Conservation (phyloP, 768 basidiomycete species). For the Amanita phalloides region DNA sequence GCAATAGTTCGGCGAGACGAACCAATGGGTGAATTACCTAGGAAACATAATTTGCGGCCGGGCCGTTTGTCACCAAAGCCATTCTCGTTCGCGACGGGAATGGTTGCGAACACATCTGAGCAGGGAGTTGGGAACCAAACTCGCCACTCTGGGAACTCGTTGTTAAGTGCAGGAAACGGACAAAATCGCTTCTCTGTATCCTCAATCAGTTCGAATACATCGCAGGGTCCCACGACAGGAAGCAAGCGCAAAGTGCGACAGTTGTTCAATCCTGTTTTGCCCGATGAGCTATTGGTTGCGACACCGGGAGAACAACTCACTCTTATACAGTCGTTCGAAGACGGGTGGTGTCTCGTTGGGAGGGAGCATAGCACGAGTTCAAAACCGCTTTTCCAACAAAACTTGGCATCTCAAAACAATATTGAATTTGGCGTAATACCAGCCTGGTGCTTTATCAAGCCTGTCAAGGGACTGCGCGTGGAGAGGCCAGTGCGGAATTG, state of each 20-base stretch:
- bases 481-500: conserved; percentile 54
- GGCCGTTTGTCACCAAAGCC: conserved; percentile 9
- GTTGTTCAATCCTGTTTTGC: conserved; percentile 55
- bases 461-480: conserved; percentile 44
- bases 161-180: conserved; percentile 18
- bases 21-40: not conserved
- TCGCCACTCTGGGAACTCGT: conserved; percentile 7
- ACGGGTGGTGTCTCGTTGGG: conserved; percentile 73
- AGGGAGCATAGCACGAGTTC: conserved; percentile 29
- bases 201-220: conserved; percentile 19
- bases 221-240: conserved; percentile 18
- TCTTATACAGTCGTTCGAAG: conserved; percentile 59
- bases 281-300: conserved; percentile 57
- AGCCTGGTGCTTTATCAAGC: conserved; percentile 66
- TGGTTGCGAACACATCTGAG: not conserved
- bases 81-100: not conserved
- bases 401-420: conserved; percentile 19
- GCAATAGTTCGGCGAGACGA: not conserved
- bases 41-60: conserved; percentile 7
- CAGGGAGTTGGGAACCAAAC: not conserved
- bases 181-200: conserved; percentile 29
- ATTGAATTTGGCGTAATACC: conserved; percentile 66
- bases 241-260: conserved; percentile 49
- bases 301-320: conserved; percentile 47
- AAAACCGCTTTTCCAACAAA: conserved; percentile 30